Evolutionary conservation across 192 early-diverging fungal species (phyloP), one percentile per base, ranked within the genome.

Genomic region (Coemansia guatemalensis): DNA sequence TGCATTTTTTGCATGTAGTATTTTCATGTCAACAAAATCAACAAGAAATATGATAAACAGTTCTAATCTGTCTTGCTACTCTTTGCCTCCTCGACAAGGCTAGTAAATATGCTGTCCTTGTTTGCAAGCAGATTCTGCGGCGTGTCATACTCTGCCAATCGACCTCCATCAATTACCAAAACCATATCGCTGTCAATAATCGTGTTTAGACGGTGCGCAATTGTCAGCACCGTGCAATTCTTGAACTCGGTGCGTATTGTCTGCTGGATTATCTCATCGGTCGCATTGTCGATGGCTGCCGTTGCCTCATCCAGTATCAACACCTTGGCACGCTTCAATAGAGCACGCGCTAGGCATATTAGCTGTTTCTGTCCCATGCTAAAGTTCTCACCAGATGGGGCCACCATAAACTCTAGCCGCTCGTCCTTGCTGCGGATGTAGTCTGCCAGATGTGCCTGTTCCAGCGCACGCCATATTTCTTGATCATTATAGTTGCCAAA

Each of bases 231-330:
- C 3, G 91, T 93, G 71, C 87, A 92, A 33, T 89, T 66, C 21
- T 65, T 61, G 62, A 93, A 92, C 62, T 92, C 87, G 11, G 69
- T 57, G 54, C 91, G 85, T 53, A 93, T 91, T 8, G 88, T 88
- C 32, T 84, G 68, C 69, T 93, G 92, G 58, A 93, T 91, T 24
- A 87, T 79, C 0, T 74, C 64, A 71, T 93, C 92, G 6, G 76
- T 86, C n/a, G n/a, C n/a, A n/a, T n/a, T n/a, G n/a, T n/a, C n/a
- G n/a, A n/a, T n/a, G 9, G 87, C 82, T 9, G 93, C 92, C 1
- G 92, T 93, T 2, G 93, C 93, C 63, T 97, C 93, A 73, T 95
- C 95, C 47, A 97, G 66, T 4, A 94, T 88, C 58, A 96, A 65
- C 23, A 95, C 73, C 27, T 82, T 83, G 61, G 90, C 85, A 48